Evolutionary conservation across 2,329 filamentous ascomycete genomes (phyloP).

Genomic region (Pseudocercospora pini-densiflorae): DNA sequence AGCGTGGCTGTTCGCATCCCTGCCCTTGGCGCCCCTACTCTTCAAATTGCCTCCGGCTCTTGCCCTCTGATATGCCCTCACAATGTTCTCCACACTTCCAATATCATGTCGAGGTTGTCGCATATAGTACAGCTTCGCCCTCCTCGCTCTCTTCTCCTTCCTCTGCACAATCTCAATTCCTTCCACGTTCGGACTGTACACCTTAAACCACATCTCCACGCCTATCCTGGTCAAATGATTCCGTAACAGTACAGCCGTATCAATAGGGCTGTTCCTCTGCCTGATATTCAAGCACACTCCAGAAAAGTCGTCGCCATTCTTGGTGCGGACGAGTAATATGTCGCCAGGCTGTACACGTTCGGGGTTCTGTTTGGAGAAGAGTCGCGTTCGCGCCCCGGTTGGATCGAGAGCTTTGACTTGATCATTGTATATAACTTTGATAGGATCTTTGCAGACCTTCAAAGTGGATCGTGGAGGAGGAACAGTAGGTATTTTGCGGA

Average conservation of each 20-base stretch:
- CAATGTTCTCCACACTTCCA: slow-evolving; percentile 81
- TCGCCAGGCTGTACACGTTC: slow-evolving; percentile 85
- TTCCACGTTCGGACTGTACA: slow-evolving; percentile 86
- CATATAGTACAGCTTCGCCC: slow-evolving; percentile 90
- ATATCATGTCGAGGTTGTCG: slow-evolving; percentile 85
- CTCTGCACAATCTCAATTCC: slow-evolving; percentile 94
- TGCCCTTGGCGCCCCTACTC: slow-evolving; percentile 33
- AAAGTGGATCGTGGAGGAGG: slow-evolving; percentile 62
- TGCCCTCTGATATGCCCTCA: slow-evolving; percentile 66
- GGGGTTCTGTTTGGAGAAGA: slow-evolving; percentile 78
- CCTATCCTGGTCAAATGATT: slow-evolving; percentile 85
- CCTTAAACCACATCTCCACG: slow-evolving; percentile 97
- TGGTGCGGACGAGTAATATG: slow-evolving; percentile 86
- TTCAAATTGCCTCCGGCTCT: slow-evolving; percentile 46
- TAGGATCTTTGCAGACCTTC: slow-evolving; percentile 66
- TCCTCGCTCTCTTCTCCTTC: slow-evolving; percentile 78
- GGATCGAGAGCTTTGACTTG: slow-evolving; percentile 82
- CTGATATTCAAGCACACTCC: slow-evolving; percentile 89
- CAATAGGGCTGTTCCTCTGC: slow-evolving; percentile 70
- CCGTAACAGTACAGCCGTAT: slow-evolving; percentile 84
- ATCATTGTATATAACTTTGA: slow-evolving; percentile 67
- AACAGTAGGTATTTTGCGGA: slow-evolving; percentile 39
- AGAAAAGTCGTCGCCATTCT: slow-evolving; percentile 84
- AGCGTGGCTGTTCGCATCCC: slow-evolving; percentile 36
- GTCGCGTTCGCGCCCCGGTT: slow-evolving; percentile 75